Base-by-base conservation (phyloP, 2,329 filamentous ascomycete species). In the Fonsecaea nubica region DNA sequence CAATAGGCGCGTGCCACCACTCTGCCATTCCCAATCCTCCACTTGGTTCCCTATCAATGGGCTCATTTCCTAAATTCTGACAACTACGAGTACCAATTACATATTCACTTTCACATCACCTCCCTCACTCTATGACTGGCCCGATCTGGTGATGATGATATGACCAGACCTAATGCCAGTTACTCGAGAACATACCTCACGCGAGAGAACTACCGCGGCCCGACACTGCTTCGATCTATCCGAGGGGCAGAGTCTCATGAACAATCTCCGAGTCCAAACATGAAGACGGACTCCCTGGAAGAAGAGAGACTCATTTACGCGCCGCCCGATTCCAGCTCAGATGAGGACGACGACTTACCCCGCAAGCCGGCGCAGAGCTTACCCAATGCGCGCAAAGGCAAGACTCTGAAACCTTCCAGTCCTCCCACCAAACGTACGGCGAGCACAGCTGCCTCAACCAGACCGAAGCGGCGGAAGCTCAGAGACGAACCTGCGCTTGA, bases 301-400 rank as follows among this genome's bases (percentile, higher is more conserved):
- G 63, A 68, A 18, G 63, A 70, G 21, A 32, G 56, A 10, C 61
- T 54, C 45, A 62, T 68, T n/a, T 68, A 66, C 50, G 68, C 50
- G 21, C 68, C 58, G 9, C 68, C 68, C 25, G 30, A 62, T 40
- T 63, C 62, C 53, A 68, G 68, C 40, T 50, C 45, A 12, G 67
- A 69, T 25, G 69, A 71, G 5, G 69, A 68, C 36, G 57, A 68
- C 64, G 71, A 69, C 70, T 76, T 79, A 58, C 74, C 79, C 45
- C 66, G 75, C 79, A 40, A 78, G 75, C 21, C 76, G 75, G n/a
- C 72, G 60, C 21, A 21, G n/a, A 18, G 32, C 40, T 40, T 57
- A n/a, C n/a, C 36, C 12, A 62, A 12, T 40, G 4, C n/a, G 7
- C 3, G 52, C n/a, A 64, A 21, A 42, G 15, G 35, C 18, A 15